Base-by-base conservation (phyloP, 2,329 filamentous ascomycete species). In the Camptophora hylomeconis region DNA sequence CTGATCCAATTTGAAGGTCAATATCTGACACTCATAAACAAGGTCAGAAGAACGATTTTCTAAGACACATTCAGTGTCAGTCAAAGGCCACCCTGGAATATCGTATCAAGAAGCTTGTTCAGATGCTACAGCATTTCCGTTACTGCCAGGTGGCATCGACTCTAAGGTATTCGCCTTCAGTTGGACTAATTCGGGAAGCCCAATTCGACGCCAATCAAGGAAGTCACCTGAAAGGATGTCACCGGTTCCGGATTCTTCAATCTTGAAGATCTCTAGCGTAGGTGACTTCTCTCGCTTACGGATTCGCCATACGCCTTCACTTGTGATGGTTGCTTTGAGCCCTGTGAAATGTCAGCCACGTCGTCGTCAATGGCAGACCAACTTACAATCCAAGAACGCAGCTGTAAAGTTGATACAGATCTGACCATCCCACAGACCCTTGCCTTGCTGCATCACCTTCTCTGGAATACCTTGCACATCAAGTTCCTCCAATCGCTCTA, bases 401-500 rank as follows among this genome's bases (percentile, higher is more conserved):
- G 71, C 73, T 2, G 83, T 74, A 56, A 94, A 94, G 44, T 92
- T 93, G 48, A 95, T 89, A 49, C 86, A 94, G 41, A 80, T 70
- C 48, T 94, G 87, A 11, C 82, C 87, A 56, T 95, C 81, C 89
- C 89, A 98, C 25, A 69, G 71, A 2, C 63, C 63, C 17, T 69
- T 70, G 0, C 76, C 74, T 7, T 66, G 55, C 30, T 70, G 65
- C 44, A 77, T 73, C 9, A 92, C 80, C 28, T 70, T 78, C 2
- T 70, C 67, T 0, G 89, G 89, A 31, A 98, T 83, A 17, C 61
- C 65, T 24, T 74, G 72, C 2, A 86, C 94, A 35, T 82, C 71
- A 17, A 92, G 69, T 47, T 92, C 81, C 50, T 92, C 72, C 8
- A 92, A 50, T 8, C 70, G 65, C 26, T 66, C 64, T 13, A 98